Evolutionary conservation across 2,329 filamentous ascomycete genomes (phyloP), one percentile per base, ranked within the genome.

Genomic region (Fusarium sp.): DNA sequence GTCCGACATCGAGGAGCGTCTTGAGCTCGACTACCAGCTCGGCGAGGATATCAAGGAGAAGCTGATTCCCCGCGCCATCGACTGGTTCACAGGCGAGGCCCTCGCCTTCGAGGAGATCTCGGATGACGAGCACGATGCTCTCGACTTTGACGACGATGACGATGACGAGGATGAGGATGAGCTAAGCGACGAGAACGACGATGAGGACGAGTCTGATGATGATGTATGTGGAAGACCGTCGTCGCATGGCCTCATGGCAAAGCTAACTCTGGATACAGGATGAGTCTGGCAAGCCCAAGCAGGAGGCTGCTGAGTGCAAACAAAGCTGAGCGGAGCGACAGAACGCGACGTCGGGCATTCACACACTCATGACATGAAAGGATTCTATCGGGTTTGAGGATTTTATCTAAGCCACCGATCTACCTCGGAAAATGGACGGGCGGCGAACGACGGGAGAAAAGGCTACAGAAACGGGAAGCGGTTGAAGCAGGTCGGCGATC

Each of bases 41-140:
- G 96, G 96, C 73, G 96, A 99, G 86, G 96, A 99, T 80, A 98
- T 99, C 85, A 99, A 99, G 87, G 96, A 99, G 89, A 99, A 99
- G 87, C 89, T 99, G 72, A 99, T 99, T 75, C 96, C 96, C 71
- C 94, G 95, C 75, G 96, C 97, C 62, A 96, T 99, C 77, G 96
- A 99, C 84, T 99, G 96, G 96, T 99, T 99, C 82, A 99, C 96
- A 56, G 96, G 96, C 62, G 96, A 99, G 85, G 96, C 96, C 74
- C 91, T 99, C 70, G 95, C 96, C 75, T 99, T 94, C 76, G 96
- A 99, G 87, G 95, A 98, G 81, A 83, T 97, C 66, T 92, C 95
- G 40, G 89, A 89, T 52, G 92, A 97, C 58, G 94, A 95, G 67
- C 86, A 94, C 70, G 92, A 95, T 60, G 92, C 92, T 76, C 93